Percentiles rank a stretch among this genome's conserved stretches.
These are phyloP conservation scores for Eimeria brunetti DNA, from an alignment of 169 alveolate species.

Conservation along the genomic window DNA sequence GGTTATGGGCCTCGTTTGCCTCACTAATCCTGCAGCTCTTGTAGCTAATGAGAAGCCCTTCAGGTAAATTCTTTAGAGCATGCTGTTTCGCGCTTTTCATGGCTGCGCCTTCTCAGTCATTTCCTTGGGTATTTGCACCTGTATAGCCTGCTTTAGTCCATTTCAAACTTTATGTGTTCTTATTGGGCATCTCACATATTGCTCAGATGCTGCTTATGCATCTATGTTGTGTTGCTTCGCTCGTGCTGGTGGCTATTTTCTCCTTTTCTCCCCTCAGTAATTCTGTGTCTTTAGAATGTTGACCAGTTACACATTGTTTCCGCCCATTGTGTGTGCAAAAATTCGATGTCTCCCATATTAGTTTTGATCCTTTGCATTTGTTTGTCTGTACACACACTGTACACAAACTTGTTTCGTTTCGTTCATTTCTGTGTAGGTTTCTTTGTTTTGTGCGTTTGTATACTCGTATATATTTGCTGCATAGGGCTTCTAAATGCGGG, in stretches of 20 bases:
- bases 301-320: no score
- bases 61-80: not conserved
- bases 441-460: not conserved
- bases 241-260: not conserved
- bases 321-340: no score
- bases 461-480: not conserved
- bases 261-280: not conserved
- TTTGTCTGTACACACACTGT: not conserved
- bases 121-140: not conserved
- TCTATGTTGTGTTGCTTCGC: not conserved
- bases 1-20: not conserved
- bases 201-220: not conserved
- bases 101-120: no score
- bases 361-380: not conserved
- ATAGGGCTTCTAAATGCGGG: not conserved
- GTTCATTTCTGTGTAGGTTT: not conserved
- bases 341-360: not conserved
- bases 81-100: no score
- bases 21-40: conserved; percentile 31
- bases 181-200: not conserved
- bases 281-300: not conserved
- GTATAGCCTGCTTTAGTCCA: not conserved
- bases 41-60: not conserved
- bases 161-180: not conserved
- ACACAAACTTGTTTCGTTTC: not conserved